These are phyloP conservation scores for Melastoma candidum DNA, from an alignment of 441 rosid genomes.

Conservation along the genomic window DNA sequence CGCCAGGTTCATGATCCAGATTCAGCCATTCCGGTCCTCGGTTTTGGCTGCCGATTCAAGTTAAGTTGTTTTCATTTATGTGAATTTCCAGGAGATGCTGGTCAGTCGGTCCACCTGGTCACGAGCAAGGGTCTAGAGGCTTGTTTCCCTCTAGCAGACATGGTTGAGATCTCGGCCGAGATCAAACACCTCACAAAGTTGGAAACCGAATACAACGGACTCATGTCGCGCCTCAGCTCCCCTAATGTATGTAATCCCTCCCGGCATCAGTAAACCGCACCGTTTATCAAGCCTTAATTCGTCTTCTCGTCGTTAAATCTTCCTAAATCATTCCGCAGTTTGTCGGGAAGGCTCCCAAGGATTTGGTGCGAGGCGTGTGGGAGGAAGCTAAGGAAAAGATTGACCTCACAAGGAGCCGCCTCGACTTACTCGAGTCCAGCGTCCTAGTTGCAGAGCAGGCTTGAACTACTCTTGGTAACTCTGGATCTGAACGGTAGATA, in stretches of 20 bases:
- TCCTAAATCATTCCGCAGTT: conserved; percentile 29
- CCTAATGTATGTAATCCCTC: conserved; percentile 41
- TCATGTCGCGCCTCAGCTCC: conserved; percentile 64
- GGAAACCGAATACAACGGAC: conserved; percentile 70
- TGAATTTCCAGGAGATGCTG: conserved; percentile 51
- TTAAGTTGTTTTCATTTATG: not conserved
- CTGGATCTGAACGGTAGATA: no score
- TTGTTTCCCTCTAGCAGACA: conserved; percentile 83
- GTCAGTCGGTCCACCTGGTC: conserved; percentile 76
- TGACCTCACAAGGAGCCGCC: conserved; percentile 61
- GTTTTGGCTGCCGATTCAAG: not conserved
- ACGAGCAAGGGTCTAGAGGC: conserved; percentile 96
- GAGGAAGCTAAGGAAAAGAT: conserved; percentile 87
- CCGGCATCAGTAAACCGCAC: not conserved
- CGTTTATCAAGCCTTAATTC: not conserved
- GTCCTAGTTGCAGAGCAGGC: conserved; percentile 40
- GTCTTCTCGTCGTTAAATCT: not conserved
- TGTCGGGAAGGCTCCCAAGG: conserved; percentile 74
- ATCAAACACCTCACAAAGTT: conserved; percentile 80
- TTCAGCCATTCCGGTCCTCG: not conserved
- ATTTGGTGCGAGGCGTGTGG: conserved; percentile 61
- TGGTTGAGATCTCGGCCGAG: conserved; percentile 89
- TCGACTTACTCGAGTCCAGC: conserved; percentile 67
- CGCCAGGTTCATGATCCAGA: conserved; percentile 40
- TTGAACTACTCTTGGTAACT: not conserved